A percentile compares a stretch with the other conserved stretches of the same genome.
Conservation (phyloP, 164 flowering plant genomes). For the Nelumbo lutea region DNA sequence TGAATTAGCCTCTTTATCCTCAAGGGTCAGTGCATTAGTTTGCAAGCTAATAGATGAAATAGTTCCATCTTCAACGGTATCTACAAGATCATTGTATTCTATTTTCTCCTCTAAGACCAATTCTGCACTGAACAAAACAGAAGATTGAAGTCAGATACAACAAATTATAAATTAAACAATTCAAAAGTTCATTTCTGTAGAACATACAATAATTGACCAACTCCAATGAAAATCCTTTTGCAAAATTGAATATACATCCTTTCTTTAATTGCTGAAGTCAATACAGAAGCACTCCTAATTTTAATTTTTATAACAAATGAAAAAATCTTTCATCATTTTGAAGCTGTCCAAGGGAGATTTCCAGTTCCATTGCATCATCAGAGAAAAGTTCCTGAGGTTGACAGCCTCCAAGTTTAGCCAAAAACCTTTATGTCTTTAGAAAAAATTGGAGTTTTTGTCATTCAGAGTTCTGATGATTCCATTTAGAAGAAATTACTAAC, state of each 20-base stretch:
- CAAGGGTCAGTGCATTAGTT: conserved; percentile 11
- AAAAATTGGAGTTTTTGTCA: neutral
- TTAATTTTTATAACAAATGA: too few species aligned
- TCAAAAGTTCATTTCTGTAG: neutral
- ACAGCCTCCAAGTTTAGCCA: neutral
- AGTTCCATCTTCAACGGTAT: conserved; percentile 31
- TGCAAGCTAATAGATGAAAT: conserved; percentile 11
- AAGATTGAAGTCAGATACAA: conserved; percentile 1
- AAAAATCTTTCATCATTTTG: too few species aligned
- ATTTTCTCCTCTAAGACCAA: conserved; percentile 69
- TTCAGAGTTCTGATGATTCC: too few species aligned
- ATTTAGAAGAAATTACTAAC: neutral
- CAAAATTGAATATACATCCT: neutral
- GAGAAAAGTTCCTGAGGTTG: neutral
- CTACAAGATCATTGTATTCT: conserved; percentile 88
- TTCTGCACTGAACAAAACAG: conserved; percentile 58
- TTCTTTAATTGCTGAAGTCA: neutral
- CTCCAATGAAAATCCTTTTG: neutral
- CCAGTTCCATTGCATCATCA: neutral
- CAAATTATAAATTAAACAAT: neutral
- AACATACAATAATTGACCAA: neutral
- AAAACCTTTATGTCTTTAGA: neutral
- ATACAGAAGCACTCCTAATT: too few species aligned
- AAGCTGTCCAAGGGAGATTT: neutral
- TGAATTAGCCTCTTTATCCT: conserved; percentile 14